Evolutionary conservation across 495 filamentous ascomycete species (phyloP).

Genomic region (Aspergillus nidulans): DNA sequence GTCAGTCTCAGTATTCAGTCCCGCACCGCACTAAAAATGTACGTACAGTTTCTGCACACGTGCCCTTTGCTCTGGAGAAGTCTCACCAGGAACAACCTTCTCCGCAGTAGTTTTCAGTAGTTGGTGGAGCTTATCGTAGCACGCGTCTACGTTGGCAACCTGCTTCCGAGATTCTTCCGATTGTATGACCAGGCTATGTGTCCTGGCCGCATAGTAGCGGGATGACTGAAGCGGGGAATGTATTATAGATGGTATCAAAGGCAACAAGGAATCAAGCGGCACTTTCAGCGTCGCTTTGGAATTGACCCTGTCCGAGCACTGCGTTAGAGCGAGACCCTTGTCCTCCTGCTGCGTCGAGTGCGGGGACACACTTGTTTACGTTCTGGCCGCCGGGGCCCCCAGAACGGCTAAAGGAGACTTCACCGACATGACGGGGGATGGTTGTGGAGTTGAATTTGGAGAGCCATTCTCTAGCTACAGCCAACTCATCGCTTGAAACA

Average conservation of each 20-base stretch:
- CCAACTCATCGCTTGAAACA: constrained; percentile 50
- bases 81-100: constrained; percentile 59
- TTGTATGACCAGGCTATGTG: constrained; percentile 63
- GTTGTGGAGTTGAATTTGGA: constrained; percentile 54
- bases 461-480: constrained; percentile 73
- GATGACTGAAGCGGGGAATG: constrained; percentile 59
- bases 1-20: constrained; percentile 5
- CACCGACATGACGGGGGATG: constrained; percentile 61
- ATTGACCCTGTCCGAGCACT: constrained; percentile 61
- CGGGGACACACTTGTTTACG: constrained; percentile 79
- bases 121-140: constrained; percentile 57
- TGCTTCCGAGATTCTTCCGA: constrained; percentile 64
- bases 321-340: constrained; percentile 9
- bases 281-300: constrained; percentile 81
- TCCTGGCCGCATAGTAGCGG: constrained; percentile 63
- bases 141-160: constrained; percentile 58
- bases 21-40: neutral
- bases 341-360: constrained; percentile 7
- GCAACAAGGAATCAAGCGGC: constrained; percentile 53
- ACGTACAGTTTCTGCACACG: constrained; percentile 63
- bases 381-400: constrained; percentile 93
- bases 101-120: constrained; percentile 51
- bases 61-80: constrained; percentile 52
- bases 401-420: constrained; percentile 75
- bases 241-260: constrained; percentile 63